Percentiles rank a stretch among this genome's conserved stretches.
phyloP scores from a whole-genome alignment of 768 basidiomycete genomes.

The Boletus reticulatus region DNA sequence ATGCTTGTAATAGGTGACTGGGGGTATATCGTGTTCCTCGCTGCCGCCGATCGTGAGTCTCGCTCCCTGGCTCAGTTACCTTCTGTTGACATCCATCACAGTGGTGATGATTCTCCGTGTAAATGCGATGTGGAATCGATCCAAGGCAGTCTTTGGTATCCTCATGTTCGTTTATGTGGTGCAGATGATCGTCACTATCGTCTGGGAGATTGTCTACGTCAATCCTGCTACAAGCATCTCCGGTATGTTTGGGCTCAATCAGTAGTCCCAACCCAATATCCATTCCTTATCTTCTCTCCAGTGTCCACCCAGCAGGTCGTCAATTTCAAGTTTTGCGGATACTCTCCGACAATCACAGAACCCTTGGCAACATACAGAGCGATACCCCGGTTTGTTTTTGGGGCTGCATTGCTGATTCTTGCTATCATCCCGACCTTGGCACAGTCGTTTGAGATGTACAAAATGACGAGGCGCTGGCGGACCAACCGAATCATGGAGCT shows the following conservation, averaged over 20 bases:
- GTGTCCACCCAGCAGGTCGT: neutral
- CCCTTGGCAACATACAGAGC: neutral
- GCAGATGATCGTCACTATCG: neutral
- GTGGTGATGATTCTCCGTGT: constrained; percentile 22
- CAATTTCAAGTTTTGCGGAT: neutral
- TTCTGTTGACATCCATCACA: neutral
- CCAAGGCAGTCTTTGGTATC: constrained; percentile 1
- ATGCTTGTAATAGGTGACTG: constrained; percentile 2
- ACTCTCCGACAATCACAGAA: neutral
- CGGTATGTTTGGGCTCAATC: neutral
- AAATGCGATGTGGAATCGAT: constrained; percentile 11
- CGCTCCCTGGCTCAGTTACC: neutral
- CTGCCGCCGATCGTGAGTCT: constrained; percentile 15
- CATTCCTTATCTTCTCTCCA: neutral
- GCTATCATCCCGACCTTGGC: neutral
- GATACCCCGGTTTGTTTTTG: constrained; percentile 7
- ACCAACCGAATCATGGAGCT: constrained; percentile 2
- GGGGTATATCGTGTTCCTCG: constrained; percentile 12
- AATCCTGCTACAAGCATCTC: neutral
- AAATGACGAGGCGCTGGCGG: constrained; percentile 3
- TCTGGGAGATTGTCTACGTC: neutral
- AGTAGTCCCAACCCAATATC: too few species aligned
- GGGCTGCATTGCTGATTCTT: constrained; percentile 1
- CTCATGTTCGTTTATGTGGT: constrained; percentile 2
- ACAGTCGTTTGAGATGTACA: constrained; percentile 3